Evolutionary conservation across 805 yeast genomes (phyloP), one percentile per base, ranked within the genome.

Genomic region (Zygosaccharomyces bisporus): DNA sequence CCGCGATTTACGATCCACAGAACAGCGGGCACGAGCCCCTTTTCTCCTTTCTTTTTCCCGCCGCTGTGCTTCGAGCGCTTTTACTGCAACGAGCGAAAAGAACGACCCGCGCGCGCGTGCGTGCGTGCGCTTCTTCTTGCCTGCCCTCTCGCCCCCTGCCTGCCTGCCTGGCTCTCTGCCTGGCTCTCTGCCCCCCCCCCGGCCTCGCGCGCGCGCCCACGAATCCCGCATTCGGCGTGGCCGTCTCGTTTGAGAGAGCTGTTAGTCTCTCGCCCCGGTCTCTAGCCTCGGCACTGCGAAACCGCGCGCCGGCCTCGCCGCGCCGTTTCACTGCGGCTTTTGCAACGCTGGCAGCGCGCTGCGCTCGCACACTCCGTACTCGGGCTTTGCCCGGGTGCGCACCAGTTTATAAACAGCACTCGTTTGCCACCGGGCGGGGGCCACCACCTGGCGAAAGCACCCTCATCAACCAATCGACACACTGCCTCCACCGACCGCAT

Each of bases 1-100:
- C 67, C 81, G 40, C 77, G 77, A 52, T 80, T 80, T 4, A 46
- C 40, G 17, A 45, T 42, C 36, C 25, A 9, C 25, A 14, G 18
- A 16, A 6, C 7, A 7, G 34, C 18, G 34, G 8, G 18, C 34
- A 16, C 8, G 34, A 7, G 25, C 25, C 25, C 9, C 25, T 9
- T 21, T 21, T 21, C n/a, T n/a, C n/a, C n/a, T n/a, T n/a, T n/a
- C n/a, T n/a, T n/a, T n/a, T n/a, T n/a, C n/a, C n/a, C n/a, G n/a
- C n/a, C n/a, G n/a, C n/a, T n/a, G n/a, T n/a, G n/a, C n/a, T n/a
- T 21, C 25, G 25, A 21, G 25, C 25, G 25, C 9, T 21, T 21
- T 21, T 21, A 21, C 25, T 21, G 8, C 25, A 21, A 21, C 25
- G 25, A 21, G 25, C 25, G 25, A 6, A n/a, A n/a, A 21, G 25